Base-by-base conservation (phyloP, 345 rosid genomes). In the Euclidium syriacum region DNA sequence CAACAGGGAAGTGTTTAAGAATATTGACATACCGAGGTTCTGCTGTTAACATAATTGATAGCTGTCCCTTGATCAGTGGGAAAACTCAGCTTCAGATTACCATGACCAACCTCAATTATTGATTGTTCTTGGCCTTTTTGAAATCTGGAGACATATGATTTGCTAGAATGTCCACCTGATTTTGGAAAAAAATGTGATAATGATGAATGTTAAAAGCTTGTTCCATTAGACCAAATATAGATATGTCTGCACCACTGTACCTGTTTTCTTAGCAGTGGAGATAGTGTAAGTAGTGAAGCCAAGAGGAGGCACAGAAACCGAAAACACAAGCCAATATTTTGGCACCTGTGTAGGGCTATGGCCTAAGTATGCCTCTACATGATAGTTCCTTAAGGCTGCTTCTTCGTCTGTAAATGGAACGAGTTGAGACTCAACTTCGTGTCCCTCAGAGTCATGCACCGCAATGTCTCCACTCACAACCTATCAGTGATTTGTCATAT, bases 221-320 rank as follows among this genome's bases (percentile, higher is more conserved):
- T 36, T 36, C 63, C 27, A 42, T 19, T 52, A 47, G 32, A 66
- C 43, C 26, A 75, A 26, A 56, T 40, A 39, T 40, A 39, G 63
- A 24, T 34, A 66, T 12, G 56, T 54, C 59, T 36, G 29, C 11
- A 44, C 3, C 48, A 64, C 15, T 62, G 30, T 76, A 90, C 97
- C 96, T 87, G 81, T 20, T 43, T 33, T 74, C 77, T 77, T 76
- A 67, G 87, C 75, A 66, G 64, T 68, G 40, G 91, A 85, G 71
- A 94, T 73, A 39, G 76, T 67, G 73, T 90, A 94, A 43, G 95
- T 87, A 75, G 73, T 84, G 84, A 85, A 94, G 61, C 97, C 99
- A 56, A 94, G 87, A 48, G 99, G 90, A 68, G 97, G 96, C 18
- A 83, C 86, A 65, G 88, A 83, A 17, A 70, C 91, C 12, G 81